phyloP scores from a whole-genome alignment of 1,284 basidiomycete species.

The Microbotryum saponariae region DNA sequence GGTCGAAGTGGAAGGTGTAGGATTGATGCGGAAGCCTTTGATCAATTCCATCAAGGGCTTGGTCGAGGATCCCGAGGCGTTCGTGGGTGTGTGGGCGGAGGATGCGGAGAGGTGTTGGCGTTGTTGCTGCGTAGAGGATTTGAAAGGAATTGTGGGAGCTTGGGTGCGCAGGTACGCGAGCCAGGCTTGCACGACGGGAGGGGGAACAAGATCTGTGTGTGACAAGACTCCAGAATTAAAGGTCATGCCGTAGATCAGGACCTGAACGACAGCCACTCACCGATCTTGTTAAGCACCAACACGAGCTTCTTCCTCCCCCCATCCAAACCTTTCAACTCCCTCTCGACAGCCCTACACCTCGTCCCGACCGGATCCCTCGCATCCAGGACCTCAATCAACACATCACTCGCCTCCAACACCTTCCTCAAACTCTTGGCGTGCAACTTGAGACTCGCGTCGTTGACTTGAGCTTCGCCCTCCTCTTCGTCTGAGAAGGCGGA shows the following conservation, averaged over 20 bases:
- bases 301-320: slow-evolving; percentile 78
- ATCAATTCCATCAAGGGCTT: slow-evolving; percentile 69
- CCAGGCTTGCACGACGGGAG: slow-evolving; percentile 83
- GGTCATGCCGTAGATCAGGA: background rate
- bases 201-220: slow-evolving; percentile 72
- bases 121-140: slow-evolving; percentile 73
- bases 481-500: slow-evolving; percentile 31
- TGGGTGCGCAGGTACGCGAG: slow-evolving; percentile 79
- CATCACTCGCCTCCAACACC: slow-evolving; percentile 88
- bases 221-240: slow-evolving; percentile 25
- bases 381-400: slow-evolving; percentile 81
- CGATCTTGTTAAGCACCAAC: slow-evolving; percentile 87
- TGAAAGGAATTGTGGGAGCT: slow-evolving; percentile 89
- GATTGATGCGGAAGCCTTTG: slow-evolving; percentile 63
- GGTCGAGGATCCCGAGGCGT: slow-evolving; percentile 57
- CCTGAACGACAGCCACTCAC: slow-evolving; percentile 47
- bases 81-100: slow-evolving; percentile 46
- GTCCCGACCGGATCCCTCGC: slow-evolving; percentile 88
- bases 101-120: slow-evolving; percentile 68
- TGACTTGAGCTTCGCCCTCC: slow-evolving; percentile 33
- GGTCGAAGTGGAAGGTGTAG: slow-evolving; percentile 6
- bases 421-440: slow-evolving; percentile 59
- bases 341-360: slow-evolving; percentile 75
- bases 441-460: slow-evolving; percentile 39
- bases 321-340: slow-evolving; percentile 76